Base-by-base conservation (phyloP, 2,329 filamentous ascomycete genomes). In the Cladophialophora bantiana region DNA sequence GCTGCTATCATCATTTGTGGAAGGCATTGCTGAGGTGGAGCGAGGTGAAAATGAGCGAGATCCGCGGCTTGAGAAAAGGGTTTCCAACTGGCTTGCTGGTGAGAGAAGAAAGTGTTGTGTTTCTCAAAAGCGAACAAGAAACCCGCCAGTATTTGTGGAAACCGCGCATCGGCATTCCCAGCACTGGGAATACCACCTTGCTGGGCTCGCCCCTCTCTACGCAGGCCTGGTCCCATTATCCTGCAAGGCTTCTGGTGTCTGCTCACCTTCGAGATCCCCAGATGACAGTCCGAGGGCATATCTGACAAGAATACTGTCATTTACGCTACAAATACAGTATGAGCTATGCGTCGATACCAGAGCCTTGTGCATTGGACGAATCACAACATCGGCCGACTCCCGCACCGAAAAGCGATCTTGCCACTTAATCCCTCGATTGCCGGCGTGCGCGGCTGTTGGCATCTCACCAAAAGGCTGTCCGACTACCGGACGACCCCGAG, bases 331-430 rank as follows among this genome's bases (percentile, higher is more conserved):
- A 54, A 20, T 61, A 61, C 59, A 18, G 15, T 32, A 38, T 9
- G 48, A 54, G 59, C 42, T 45, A 40, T 61, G 48, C 32, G 26
- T 31, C 59, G 36, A 61, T 52, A 54, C 59, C 15, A n/a, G 35
- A 58, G 20, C 50, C 40, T 20, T 31, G 53, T 26, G 62, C 36
- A 10, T 9, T 36, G 31, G 48, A 35, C 62, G 36, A 65, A 65
- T 65, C 56, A 40, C 9, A 48, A 55, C 26, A n/a, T 18, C 6
- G 35, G 18, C 62, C 62, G 62, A 60, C 45, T 65, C 7, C 62
- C 62, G 62, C 38, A 31, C 62, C 62, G 62, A 65, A 13, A 13
- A 53, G 35, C 62, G 62, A 48, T 36, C 6, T 48, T 20, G 38
- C n/a, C 32, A 26, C 40, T 3, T 6, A 13, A 54, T 26, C n/a